Conservation (phyloP, 2,329 filamentous ascomycete genomes). For the Fusarium sp. region DNA sequence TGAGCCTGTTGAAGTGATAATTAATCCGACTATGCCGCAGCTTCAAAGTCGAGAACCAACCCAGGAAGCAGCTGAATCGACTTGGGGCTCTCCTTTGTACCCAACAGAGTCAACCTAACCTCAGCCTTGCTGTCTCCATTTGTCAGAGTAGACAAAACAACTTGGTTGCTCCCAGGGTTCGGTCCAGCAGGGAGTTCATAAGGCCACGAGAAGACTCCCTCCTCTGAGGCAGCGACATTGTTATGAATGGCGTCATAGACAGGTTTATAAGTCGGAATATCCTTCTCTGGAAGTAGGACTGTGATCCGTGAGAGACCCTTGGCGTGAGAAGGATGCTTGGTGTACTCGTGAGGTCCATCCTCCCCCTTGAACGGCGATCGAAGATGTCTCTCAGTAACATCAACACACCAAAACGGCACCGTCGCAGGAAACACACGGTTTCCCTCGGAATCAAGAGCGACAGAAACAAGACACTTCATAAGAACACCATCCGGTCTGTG, state of each 20-base stretch:
- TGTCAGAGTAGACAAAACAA: conserved; percentile 16
- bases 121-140: conserved; percentile 13
- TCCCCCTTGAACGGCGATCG: conserved; percentile 60
- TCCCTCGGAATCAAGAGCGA: conserved; percentile 44
- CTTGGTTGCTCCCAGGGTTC: conserved; percentile 20
- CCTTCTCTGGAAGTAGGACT: conserved; percentile 46
- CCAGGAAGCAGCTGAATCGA: conserved; percentile 37
- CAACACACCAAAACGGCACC: conserved; percentile 74
- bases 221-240: background rate
- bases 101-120: conserved; percentile 35
- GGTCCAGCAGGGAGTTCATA: conserved; percentile 31
- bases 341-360: conserved; percentile 27
- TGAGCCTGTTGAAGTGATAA: background rate
- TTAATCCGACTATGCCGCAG: background rate
- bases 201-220: conserved; percentile 23
- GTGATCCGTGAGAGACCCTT: conserved; percentile 60
- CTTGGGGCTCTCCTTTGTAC: conserved; percentile 36
- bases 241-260: conserved; percentile 46
- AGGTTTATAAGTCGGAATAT: conserved; percentile 24
- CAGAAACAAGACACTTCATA: conserved; percentile 69
- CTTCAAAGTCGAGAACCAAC: conserved; percentile 35
- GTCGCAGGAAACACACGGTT: conserved; percentile 54
- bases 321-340: conserved; percentile 61
- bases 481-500: conserved; percentile 64
- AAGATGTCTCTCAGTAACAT: conserved; percentile 65